Base-by-base conservation (phyloP, 2,329 filamentous ascomycete genomes). In the Ophiostoma australiae region DNA sequence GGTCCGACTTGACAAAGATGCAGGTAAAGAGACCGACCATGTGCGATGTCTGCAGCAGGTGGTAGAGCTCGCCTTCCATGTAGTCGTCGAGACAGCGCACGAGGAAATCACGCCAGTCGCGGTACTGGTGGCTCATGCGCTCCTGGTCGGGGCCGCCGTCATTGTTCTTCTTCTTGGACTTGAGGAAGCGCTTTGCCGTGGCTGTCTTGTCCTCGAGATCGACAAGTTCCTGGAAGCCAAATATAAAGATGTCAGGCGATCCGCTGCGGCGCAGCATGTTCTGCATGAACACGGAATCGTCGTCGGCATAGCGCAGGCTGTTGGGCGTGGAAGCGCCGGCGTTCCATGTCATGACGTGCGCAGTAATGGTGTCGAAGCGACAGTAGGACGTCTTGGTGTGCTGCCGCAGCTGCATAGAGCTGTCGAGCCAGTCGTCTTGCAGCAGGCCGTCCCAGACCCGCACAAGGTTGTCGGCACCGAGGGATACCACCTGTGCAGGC, bases 161-260 rank as follows among this genome's bases (percentile, higher is more conserved):
- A 13, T 90, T 88, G 39, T 91, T 89, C 76, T 92, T 91, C 78
- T 97, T 97, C 79, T 95, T 95, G 75, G 91, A 35, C 77, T 94
- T 95, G 78, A 98, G 90, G 75, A 98, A 89, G 70, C 92, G 93
- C 81, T 95, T 97, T n/a, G 95, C 95, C 31, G 94, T 98, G 69
- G 96, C 91, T 75, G 94, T 96, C 82, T 98, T 98, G 81, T 99
- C 92, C 79, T 99, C 95, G 8, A 99, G 84, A 77, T 99, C 95
- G 4, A 99, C 95, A n/a, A 99, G 85, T 80, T 99, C 95, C 79
- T 99, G 95, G 79, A 99, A 99, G 1, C 94, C 94, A 82, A 99
- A 99, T 0, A 98, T 87, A 2, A 98, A 81, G 68, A 99, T 93
- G 75, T 98, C 95, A 0, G 95, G 93, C 8, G 91, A 89, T 55